Evolutionary conservation across 371 early-diverging fungal genomes (phyloP), one percentile per base, ranked within the genome.

Genomic region (Catenaria anguillulae): DNA sequence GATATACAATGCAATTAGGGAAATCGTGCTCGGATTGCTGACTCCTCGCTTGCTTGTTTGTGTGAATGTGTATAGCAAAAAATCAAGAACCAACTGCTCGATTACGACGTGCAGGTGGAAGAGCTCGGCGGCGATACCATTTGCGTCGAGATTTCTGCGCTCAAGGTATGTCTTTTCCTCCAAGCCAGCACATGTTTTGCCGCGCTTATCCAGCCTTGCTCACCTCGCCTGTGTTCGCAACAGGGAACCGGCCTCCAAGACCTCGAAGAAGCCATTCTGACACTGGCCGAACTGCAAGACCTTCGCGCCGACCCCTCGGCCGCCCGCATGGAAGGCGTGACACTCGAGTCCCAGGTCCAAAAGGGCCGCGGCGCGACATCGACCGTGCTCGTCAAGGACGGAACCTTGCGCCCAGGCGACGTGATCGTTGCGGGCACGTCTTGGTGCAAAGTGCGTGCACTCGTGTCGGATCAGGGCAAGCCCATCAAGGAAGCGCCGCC

Each of bases 51-150:
- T n/a, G n/a, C n/a, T n/a, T n/a, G n/a, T 24, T 34, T 2, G 10
- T 33, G 6, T 2, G 4, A 3, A 33, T 24, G 17, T 19, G 13
- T 19, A n/a, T 34, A 73, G 70, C 68, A 76, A n/a, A n/a, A 15
- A 45, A 83, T 92, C 17, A 86, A 89, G 64, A 83, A 88, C 63
- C 84, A 81, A 21, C 70, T 97, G 54, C 71, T 92, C 50, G 76
- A 81, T 43, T 74, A 92, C 63, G 86, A 84, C 46, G 76, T 97
- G 13, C 83, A 88, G 34, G 72, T 91, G 21, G 97, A 97, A 69
- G 93, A 92, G n/a, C 76, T 85, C 60, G 95, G 93, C 23, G 97
- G 97, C 21, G 96, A 95, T 55, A 84, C 92, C 13, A 93, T 88
- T 42, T 80, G 82, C 17, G 89, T 95, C 5, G 81, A 89, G 67